A percentile compares a stretch with the other conserved stretches of the same genome.
phyloP scores from a whole-genome alignment of 306 rosid genomes.

The Rubus parviflorus region DNA sequence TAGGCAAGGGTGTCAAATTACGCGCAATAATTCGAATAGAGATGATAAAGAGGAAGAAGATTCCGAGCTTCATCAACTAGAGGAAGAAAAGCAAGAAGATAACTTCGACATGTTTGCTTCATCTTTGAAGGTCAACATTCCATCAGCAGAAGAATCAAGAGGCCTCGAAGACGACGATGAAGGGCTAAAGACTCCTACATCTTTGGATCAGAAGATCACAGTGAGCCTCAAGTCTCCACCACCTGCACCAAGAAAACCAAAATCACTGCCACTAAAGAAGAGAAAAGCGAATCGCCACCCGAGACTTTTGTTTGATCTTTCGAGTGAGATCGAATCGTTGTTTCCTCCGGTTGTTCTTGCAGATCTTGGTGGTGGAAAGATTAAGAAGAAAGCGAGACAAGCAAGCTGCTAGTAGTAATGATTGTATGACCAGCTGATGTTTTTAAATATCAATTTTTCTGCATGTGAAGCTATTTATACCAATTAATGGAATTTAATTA shows the following conservation, averaged over 20 bases:
- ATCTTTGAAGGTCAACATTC: conserved; percentile 37
- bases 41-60: background rate
- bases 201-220: conserved; percentile 45
- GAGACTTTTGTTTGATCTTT: conserved; percentile 33
- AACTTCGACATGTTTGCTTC: conserved; percentile 25
- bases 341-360: conserved; percentile 39
- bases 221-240: conserved; percentile 49
- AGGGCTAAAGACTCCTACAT: conserved; percentile 73
- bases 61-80: background rate
- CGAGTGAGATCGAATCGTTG: conserved; percentile 46
- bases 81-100: conserved; percentile 21
- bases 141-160: conserved; percentile 11
- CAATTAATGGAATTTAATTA: background rate
- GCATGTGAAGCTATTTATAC: conserved; percentile 10
- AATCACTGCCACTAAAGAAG: conserved; percentile 38
- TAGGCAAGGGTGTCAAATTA: conserved; percentile 1
- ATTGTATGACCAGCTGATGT: background rate
- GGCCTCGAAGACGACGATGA: conserved; percentile 20
- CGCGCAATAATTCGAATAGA: background rate
- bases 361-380: conserved; percentile 43
- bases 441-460: background rate
- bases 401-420: background rate
- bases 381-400: conserved; percentile 45
- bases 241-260: conserved; percentile 71
- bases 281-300: conserved; percentile 30